Conservation (phyloP, 2,329 filamentous ascomycete species). For the Neofusicoccum sp. region DNA sequence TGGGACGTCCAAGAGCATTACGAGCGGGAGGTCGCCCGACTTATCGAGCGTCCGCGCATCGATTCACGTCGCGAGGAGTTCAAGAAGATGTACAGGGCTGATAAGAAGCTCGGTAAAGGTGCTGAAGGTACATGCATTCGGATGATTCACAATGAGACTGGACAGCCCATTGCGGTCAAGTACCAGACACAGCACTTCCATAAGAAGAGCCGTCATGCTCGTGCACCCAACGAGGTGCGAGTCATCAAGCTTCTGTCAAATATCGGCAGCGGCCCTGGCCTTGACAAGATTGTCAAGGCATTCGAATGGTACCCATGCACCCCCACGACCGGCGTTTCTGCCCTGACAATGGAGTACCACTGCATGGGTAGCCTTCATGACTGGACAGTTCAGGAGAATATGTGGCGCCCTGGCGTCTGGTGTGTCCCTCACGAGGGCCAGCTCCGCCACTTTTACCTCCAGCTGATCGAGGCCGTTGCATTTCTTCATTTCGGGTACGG, state of each 20-base stretch:
- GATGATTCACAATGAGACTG: not conserved
- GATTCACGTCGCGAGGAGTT: not conserved
- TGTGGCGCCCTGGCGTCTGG: not conserved
- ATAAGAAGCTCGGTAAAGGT: not conserved
- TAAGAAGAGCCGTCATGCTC: not conserved
- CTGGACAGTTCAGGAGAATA: not conserved
- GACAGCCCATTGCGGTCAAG: not conserved
- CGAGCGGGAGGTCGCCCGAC: not conserved
- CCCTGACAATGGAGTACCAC: not conserved
- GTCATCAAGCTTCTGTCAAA: not conserved
- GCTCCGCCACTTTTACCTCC: not conserved
- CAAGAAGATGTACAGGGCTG: not conserved
- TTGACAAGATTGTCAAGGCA: not conserved
- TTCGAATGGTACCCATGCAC: not conserved
- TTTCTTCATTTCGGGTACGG: slow-evolving; percentile 1
- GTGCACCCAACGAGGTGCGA: not conserved
- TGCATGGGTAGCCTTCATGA: not conserved
- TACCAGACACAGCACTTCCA: not conserved
- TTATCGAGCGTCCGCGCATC: not conserved
- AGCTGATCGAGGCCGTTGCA: not conserved
- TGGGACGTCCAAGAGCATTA: too few relatives aligned
- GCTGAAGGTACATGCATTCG: not conserved
- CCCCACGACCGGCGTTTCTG: not conserved
- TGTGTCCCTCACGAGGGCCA: not conserved
- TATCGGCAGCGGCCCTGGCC: not conserved